A percentile compares a stretch with the other conserved stretches of the same genome.
phyloP scores from a whole-genome alignment of 305 asterid species.

The Plantago lanceolata region DNA sequence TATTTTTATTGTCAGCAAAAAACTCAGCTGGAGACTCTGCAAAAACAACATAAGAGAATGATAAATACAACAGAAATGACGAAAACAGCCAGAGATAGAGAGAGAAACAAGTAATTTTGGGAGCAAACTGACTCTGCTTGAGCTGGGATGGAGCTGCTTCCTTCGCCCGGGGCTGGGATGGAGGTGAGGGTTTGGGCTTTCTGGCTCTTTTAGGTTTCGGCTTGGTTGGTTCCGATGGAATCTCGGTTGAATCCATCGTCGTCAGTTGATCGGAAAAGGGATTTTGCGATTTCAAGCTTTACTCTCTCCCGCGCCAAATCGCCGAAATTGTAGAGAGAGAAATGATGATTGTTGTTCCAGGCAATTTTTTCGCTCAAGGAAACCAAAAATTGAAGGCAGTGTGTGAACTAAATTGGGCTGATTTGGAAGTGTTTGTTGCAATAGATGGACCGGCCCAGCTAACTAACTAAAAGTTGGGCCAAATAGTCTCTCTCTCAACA shows the following conservation, averaged over 20 bases:
- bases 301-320: background rate
- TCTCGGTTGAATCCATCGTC: background rate
- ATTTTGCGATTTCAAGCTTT: background rate
- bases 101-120: background rate
- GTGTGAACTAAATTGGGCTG: no score
- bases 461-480: no score
- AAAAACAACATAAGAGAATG: constrained; percentile 23
- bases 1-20: constrained; percentile 88
- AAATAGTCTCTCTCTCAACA: no score
- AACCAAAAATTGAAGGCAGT: no score
- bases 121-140: background rate
- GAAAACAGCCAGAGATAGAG: background rate
- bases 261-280: background rate
- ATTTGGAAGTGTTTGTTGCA: no score
- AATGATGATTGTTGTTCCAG: no score
- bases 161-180: background rate
- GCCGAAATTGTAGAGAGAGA: background rate
- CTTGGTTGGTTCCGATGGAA: background rate
- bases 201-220: background rate
- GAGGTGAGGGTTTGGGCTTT: background rate
- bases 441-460: no score
- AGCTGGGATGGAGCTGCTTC: background rate
- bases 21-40: constrained; percentile 95
- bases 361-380: no score
- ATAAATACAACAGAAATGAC: background rate